phyloP scores from a whole-genome alignment of 495 filamentous ascomycete species.

The Glonium stellatum region DNA sequence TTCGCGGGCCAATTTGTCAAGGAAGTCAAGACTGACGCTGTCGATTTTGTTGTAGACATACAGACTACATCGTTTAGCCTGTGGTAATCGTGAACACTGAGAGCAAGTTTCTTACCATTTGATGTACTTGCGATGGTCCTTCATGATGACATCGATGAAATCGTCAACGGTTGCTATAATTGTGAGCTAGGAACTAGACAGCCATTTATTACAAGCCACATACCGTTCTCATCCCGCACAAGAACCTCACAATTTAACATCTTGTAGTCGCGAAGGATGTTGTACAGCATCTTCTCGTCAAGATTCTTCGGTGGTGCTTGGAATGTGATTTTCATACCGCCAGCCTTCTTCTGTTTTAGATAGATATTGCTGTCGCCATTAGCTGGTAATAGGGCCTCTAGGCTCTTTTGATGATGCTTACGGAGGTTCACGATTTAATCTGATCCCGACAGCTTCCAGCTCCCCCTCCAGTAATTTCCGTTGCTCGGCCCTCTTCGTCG shows the following conservation, averaged over 20 bases:
- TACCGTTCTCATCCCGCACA: constrained; percentile 85
- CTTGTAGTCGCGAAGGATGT: constrained; percentile 96
- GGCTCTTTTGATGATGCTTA: not conserved
- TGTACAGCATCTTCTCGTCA: constrained; percentile 96
- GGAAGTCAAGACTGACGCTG: constrained; percentile 83
- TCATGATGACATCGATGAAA: constrained; percentile 99
- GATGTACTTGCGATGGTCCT: constrained; percentile 97
- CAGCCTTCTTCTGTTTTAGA: constrained; percentile 93
- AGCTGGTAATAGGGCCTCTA: not conserved
- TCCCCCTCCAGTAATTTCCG: constrained; percentile 83
- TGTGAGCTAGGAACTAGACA: not conserved
- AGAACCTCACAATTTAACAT: constrained; percentile 96
- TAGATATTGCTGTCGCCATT: constrained; percentile 74
- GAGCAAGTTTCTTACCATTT: constrained; percentile 45
- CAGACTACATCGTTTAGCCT: constrained; percentile 49
- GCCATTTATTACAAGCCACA: not conserved
- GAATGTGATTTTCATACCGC: constrained; percentile 98
- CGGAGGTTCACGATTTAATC: constrained; percentile 75
- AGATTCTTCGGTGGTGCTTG: constrained; percentile 77
- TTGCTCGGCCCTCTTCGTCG: constrained; percentile 94
- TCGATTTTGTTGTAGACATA: constrained; percentile 99
- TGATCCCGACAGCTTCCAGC: constrained; percentile 92
- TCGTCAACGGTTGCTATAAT: constrained; percentile 82
- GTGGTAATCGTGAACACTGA: not conserved
- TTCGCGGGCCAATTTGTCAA: constrained; percentile 86